Conservation (phyloP, 2,329 filamentous ascomycete species). For the Calonectria ilicicola region DNA sequence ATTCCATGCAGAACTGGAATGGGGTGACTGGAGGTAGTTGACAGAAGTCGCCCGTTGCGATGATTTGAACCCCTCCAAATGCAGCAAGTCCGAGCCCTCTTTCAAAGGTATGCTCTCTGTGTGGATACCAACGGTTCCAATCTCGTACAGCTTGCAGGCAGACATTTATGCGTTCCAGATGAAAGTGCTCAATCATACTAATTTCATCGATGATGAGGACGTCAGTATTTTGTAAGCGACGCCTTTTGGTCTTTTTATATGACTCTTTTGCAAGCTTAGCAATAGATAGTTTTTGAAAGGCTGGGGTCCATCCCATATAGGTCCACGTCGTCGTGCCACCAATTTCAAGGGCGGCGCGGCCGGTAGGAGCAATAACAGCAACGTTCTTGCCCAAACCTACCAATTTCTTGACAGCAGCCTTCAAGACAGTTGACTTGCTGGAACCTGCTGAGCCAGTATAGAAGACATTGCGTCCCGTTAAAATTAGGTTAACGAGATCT, state of each 20-base stretch:
- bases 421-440: conserved; percentile 45
- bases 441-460: conserved; percentile 72
- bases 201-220: conserved; percentile 76
- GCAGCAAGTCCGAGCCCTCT: conserved; percentile 11
- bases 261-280: background rate
- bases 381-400: conserved; percentile 47
- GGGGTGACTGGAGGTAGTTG: conserved; percentile 71
- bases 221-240: conserved; percentile 57
- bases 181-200: conserved; percentile 70
- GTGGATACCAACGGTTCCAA: background rate
- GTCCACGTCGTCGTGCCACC: conserved; percentile 67
- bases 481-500: conserved; percentile 56
- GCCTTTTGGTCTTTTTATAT: conserved; percentile 26
- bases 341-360: conserved; percentile 68
- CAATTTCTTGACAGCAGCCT: conserved; percentile 33
- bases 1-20: conserved; percentile 50
- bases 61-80: conserved; percentile 42
- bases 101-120: too few relatives aligned
- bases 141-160: conserved; percentile 47
- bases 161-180: conserved; percentile 40
- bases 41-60: conserved; percentile 62
- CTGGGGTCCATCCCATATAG: conserved; percentile 67
- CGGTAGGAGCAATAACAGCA: conserved; percentile 69
- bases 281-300: conserved; percentile 33
- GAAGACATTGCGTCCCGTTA: conserved; percentile 68